Evolutionary conservation across 257 asterid species (phyloP), one percentile per base, ranked within the genome.

Genomic region (Solanum piurae): DNA sequence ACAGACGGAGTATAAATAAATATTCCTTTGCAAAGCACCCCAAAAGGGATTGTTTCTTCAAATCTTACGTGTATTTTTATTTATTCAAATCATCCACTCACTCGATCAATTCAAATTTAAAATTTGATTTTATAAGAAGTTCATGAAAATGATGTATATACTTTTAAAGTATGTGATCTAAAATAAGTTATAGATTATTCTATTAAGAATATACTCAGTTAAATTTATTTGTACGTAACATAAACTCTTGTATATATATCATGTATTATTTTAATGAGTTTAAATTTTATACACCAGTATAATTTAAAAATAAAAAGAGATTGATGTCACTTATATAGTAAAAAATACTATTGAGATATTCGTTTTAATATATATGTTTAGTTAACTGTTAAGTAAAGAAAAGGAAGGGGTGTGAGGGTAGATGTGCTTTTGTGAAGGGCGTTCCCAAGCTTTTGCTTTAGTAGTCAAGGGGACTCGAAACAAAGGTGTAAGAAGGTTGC

Each of bases 381-480:
- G 31, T 62, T 62, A 52, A 29, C 31, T 29, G 31, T 29, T 33
- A 42, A 52, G 60, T 14, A 49, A 1, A 49, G 9, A 52, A 52
- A 52, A 52, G 23, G 62, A 52, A n/a, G 29, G 69, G 13, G 31
- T 55, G 64, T 55, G 64, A 55, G n/a, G 64, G n/a, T 62, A n/a
- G 68, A 68, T 83, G 73, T 73, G 88, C 89, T 83, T 88, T 77
- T 62, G 79, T 83, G 88, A 76, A 91, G 93, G 87, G 79, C 83
- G 90, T 89, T 90, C 83, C 87, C 29, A 88, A 86, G 88, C 96
- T 92, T 95, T 95, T 91, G 90, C 95, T 95, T 96, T 96, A 85
- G 85, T 93, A 89, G 96, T 94, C 94, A 95, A 93, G 93, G 89
- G 86, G 90, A 82, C 92, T 85, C 88, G 72, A 52, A 86, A 84